Evolutionary conservation across 2,329 filamentous ascomycete genomes (phyloP).

Genomic region (Xylariaceae sp.): DNA sequence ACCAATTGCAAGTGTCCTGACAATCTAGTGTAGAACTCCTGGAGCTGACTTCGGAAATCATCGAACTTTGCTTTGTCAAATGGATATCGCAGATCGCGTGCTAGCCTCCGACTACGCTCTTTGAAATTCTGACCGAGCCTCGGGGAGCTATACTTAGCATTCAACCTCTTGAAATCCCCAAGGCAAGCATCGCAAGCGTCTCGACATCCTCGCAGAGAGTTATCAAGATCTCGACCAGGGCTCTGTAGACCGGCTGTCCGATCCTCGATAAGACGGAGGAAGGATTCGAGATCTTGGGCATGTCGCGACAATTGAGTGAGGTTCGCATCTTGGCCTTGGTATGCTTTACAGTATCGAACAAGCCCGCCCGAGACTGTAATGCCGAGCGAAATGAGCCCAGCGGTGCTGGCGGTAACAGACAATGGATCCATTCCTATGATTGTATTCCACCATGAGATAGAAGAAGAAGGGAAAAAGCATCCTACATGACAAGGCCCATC

Average conservation of each 20-base stretch:
- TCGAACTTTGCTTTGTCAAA: conserved; percentile 12
- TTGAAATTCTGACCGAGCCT: neutral
- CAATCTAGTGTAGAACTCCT: conserved; percentile 5
- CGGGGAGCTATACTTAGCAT: conserved; percentile 1
- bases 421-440: conserved; percentile 7
- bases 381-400: conserved; percentile 13
- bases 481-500: too few species aligned
- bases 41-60: conserved; percentile 2
- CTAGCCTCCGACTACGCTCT: neutral
- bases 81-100: conserved; percentile 4
- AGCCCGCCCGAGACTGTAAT: conserved; percentile 2
- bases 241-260: neutral
- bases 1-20: conserved; percentile 6
- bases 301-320: conserved; percentile 4
- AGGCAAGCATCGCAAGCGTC: conserved; percentile 11
- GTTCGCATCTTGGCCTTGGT: conserved; percentile 5
- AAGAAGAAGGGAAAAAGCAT: neutral
- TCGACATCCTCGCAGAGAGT: conserved; percentile 2
- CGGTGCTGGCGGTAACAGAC: conserved; percentile 3
- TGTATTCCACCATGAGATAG: neutral
- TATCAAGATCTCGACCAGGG: neutral
- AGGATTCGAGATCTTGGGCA: conserved; percentile 10
- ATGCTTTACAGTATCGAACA: conserved; percentile 9
- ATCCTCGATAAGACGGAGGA: neutral
- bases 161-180: conserved; percentile 9